Base-by-base conservation (phyloP, 768 basidiomycete species). In the Agrocybe pediades region DNA sequence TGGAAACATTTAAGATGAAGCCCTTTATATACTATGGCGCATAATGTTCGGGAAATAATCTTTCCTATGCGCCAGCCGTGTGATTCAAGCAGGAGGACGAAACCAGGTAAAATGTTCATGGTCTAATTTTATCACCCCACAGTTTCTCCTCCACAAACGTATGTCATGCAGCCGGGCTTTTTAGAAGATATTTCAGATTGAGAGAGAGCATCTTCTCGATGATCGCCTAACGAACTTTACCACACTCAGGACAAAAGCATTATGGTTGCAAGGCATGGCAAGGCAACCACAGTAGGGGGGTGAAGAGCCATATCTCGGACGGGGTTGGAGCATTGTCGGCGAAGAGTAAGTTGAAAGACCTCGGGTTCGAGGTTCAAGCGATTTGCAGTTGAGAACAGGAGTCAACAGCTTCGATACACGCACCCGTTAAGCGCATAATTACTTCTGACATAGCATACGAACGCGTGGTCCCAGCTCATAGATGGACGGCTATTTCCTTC, bases 11-110 rank as follows among this genome's bases (percentile, higher is more conserved):
- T 3, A 39, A 6, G n/a, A 15, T n/a, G 11, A n/a, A 3, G 25
- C 29, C 6, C 41, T 62, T 59, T 62, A 60, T 62, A 54, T 40
- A 26, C n/a, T 33, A 26, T 55, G 50, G 27, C 57, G 61, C 55
- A 41, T 59, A 58, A 62, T 58, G 43, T 13, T 64, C 61, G 63
- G 61, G 29, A 42, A 41, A 36, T 36, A 36, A 15, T 36, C 5
- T 36, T 36, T 36, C 33, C 33, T 36, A 3, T 36, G n/a, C 11
- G n/a, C 33, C 33, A 11, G 33, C 33, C 33, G 13, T 36, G 33
- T 36, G 33, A 36, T 36, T 36, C 11, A 13, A 36, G 11, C 13
- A 13, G 11, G 5, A 36, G 33, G 33, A n/a, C 13, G 33, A 36
- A 6, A 6, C n/a, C 13, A 5, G n/a, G 33, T n/a, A 36, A n/a